These are phyloP conservation scores for Myriosclerotinia scirpicola DNA, from an alignment of 2,329 filamentous ascomycete genomes.

Conservation along the genomic window DNA sequence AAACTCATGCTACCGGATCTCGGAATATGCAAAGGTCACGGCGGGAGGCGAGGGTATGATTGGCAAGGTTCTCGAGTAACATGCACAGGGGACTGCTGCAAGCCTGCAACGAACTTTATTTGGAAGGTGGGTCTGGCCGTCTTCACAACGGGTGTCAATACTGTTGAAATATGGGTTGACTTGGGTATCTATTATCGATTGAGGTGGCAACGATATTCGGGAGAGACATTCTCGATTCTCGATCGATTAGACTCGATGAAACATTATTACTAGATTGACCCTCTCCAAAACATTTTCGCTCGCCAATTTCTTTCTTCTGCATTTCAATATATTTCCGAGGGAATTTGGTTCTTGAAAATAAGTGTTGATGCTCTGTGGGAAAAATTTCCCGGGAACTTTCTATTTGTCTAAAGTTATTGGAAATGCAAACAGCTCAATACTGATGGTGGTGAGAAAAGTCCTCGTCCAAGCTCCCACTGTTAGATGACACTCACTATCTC, in stretches of 20 bases:
- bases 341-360: background rate
- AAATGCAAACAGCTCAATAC: background rate
- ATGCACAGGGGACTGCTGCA: background rate
- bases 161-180: background rate
- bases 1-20: slow-evolving; percentile 8
- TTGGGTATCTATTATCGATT: background rate
- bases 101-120: background rate
- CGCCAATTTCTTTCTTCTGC: background rate
- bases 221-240: no score
- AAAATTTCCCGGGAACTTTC: background rate
- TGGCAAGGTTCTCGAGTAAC: background rate
- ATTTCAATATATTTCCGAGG: background rate
- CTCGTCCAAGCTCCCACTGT: background rate
- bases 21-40: background rate
- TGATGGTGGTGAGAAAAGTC: background rate
- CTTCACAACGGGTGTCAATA: background rate
- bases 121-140: background rate
- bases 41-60: background rate
- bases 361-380: background rate
- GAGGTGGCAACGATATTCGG: background rate
- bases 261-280: background rate
- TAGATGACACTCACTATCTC: background rate
- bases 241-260: background rate
- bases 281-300: background rate
- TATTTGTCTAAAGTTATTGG: background rate